Base-by-base conservation (phyloP, 768 basidiomycete species). In the Agaricus subrufescens region DNA sequence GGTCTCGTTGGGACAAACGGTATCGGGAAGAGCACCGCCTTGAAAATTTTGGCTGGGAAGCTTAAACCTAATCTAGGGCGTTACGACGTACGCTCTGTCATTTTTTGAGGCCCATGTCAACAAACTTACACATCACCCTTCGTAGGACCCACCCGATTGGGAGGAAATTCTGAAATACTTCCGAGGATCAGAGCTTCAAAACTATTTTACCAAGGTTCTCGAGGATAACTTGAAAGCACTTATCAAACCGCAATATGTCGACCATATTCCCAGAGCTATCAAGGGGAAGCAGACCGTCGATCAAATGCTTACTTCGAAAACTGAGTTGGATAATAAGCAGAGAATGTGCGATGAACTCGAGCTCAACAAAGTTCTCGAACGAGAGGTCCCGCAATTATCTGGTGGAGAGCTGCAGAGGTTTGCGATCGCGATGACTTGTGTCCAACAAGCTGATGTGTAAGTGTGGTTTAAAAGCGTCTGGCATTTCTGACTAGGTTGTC, bases 181-280 rank as follows among this genome's bases (percentile, higher is more conserved):
- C 82, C 87, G 97, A 60, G 97, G 97, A 51, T 98, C 95, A 5
- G 97, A 98, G 73, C 81, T 99, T 26, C 97, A 99, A 69, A 99
- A 99, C 69, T 99, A 98, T 76, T 99, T 99, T 73, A 98, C 97
- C 50, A 98, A 98, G 73, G 94, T 98, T 5, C 80, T 99, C 19
- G 97, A 98, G 72, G 97, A 99, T 72, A 94, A 99, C 67, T 77
- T 98, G 68, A 98, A 98, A 76, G 95, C 97, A 1, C 83, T 99
- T 59, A 98, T 98, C 71, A 99, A 99, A 73, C 97, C 97, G 1
- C 97, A 99, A 82, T 99, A 99, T 69, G 97, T 99, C 61, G 97
- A 99, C 69, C 95, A 98, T 70, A 98, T 99, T 65, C 97, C 97
- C 3, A 84, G 88, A 43, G 93, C 94, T 40, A 91, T 99, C 79